Conservation (phyloP, 2,329 filamentous ascomycete species). For the Xylaria sp. region DNA sequence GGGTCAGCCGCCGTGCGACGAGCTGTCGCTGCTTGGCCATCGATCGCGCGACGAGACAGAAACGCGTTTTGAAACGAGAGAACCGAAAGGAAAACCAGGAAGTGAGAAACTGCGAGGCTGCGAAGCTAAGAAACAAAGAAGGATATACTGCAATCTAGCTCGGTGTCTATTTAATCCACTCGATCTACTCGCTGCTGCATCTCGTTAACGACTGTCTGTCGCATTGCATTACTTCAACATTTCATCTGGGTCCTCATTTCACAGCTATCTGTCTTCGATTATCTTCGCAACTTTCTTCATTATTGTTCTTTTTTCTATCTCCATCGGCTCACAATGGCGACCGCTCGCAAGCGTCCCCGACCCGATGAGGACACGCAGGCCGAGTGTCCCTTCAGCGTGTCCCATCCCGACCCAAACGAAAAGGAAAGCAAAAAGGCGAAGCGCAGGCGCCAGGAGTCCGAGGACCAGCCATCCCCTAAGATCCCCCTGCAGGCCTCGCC, state of each 20-base stretch:
- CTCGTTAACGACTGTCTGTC: neutral
- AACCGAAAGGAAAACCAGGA: too few relatives aligned
- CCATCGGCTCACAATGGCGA: conserved; percentile 49
- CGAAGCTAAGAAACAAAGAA: conserved; percentile 17
- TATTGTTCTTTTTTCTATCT: neutral
- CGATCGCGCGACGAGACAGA: conserved; percentile 20
- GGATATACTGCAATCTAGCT: conserved; percentile 11
- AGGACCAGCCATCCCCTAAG: conserved; percentile 56
- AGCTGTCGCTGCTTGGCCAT: conserved; percentile 10
- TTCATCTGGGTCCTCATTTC: neutral
- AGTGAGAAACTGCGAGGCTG: neutral
- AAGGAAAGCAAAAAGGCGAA: conserved; percentile 60
- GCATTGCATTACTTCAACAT: conserved; percentile 2
- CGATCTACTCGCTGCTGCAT: neutral
- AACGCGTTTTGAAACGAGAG: neutral
- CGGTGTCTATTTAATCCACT: conserved; percentile 1
- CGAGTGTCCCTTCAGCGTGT: conserved; percentile 66
- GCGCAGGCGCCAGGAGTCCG: conserved; percentile 57
- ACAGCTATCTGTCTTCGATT: neutral
- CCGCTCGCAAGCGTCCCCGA: conserved; percentile 64
- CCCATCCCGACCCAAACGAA: conserved; percentile 59
- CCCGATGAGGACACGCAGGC: conserved; percentile 62
- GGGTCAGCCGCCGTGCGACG: conserved; percentile 26
- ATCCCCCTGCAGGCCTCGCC: conserved; percentile 64
- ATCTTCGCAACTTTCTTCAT: neutral